Evolutionary conservation across 164 flowering plant genomes (phyloP), one percentile per base, ranked within the genome.

Genomic region (Magnolia changhungtana): DNA sequence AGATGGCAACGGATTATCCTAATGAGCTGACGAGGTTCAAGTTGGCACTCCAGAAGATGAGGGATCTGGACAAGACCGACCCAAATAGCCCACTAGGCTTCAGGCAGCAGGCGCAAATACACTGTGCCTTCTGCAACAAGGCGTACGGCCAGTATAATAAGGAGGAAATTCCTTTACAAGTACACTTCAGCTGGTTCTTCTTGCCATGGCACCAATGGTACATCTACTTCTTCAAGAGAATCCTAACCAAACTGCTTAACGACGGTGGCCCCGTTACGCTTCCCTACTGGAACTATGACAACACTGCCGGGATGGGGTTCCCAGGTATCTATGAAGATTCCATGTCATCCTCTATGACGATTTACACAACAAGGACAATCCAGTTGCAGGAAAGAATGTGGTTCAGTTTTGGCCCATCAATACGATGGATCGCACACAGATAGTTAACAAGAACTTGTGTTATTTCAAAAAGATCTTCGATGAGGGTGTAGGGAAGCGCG

Each of bases 261-360:
- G 77, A 75, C 23, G 76, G 64, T 8, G 13, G 29, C 27, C 27
- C 27, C 61, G 45, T 64, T 27, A 70, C 70, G 2, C 69, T 74
- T 31, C 77, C 77, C 63, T 67, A 66, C 67, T 75, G 77, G 77
- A 75, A 67, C 64, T 75, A 37, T 13, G 77, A 75, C 10, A 16
- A 1, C 7, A 50, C n/a, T 1, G 72, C 50, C 4, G 77, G 77
- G 50, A 75, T 75, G 72, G 8, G 0, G 37, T 21, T 75, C 19
- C 77, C 77, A 0, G 19, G n/a, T 61, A 23, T 67, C 7, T 75
- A 67, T 49, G 8, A 4, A 7, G 0, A 11, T 18, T 75, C 77
- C n/a, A n/a, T n/a, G 23, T 11, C 71, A n/a, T n/a, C 2, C 72
- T 75, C 21, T 75, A 67, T 21, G 23, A 75, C 16, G 49, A 45